phyloP scores from a whole-genome alignment of 164 flowering plant species.

The Hamamelis virginiana region DNA sequence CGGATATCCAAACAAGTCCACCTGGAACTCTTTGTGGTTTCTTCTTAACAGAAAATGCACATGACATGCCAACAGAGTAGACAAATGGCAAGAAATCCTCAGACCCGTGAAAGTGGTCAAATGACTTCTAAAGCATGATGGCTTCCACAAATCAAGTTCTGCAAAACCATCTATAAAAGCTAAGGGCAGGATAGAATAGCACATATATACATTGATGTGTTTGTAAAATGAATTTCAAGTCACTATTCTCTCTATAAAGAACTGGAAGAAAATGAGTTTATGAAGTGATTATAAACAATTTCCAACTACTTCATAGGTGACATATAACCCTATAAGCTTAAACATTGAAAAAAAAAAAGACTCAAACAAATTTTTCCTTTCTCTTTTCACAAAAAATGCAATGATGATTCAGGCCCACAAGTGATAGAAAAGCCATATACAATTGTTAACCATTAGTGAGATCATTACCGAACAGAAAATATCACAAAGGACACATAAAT shows the following conservation, averaged over 20 bases:
- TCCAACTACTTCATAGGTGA: too few species aligned
- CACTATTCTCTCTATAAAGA: too few species aligned
- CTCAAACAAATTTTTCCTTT: too few species aligned
- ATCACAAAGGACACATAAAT: neutral
- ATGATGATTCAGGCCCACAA: neutral
- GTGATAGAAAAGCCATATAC: neutral
- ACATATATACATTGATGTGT: too few species aligned
- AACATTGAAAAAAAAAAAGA: neutral
- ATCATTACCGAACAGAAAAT: neutral
- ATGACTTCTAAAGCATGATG: neutral
- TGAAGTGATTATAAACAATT: too few species aligned
- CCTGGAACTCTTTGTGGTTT: constrained; percentile 11
- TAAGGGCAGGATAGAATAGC: neutral
- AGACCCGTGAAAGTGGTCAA: constrained; percentile 1
- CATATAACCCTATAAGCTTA: too few species aligned
- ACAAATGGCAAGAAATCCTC: neutral
- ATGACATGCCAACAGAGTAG: constrained; percentile 35
- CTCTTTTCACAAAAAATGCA: too few species aligned
- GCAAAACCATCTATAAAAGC: neutral
- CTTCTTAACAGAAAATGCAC: constrained; percentile 21
- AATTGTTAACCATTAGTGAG: neutral
- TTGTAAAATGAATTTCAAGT: too few species aligned
- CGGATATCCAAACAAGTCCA: constrained; percentile 17
- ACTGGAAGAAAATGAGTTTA: too few species aligned
- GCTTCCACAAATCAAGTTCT: constrained; percentile 16